phyloP scores from a whole-genome alignment of 2,329 filamentous ascomycete genomes.

The Sclerotinia glacialis region DNA sequence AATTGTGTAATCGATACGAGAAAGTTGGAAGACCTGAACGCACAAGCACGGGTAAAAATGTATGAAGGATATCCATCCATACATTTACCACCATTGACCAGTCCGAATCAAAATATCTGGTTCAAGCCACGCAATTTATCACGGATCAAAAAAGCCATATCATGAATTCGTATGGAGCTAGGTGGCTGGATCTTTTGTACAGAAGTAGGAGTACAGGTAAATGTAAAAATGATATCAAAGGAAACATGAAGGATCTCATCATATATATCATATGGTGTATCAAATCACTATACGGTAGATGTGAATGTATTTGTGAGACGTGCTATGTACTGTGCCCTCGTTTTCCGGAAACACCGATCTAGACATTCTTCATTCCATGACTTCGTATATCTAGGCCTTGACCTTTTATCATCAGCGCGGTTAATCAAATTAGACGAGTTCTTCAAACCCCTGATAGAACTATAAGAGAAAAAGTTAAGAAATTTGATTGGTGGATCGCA shows the following conservation, averaged over 20 bases:
- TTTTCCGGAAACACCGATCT: not conserved
- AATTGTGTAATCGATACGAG: conserved; percentile 8
- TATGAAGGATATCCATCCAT: not conserved
- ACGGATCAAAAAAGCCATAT: not conserved
- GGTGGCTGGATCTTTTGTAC: conserved; percentile 4
- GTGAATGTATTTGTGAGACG: not conserved
- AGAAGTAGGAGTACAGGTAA: not conserved
- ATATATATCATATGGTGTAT: not conserved
- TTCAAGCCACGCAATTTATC: conserved; percentile 13
- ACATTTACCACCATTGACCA: conserved; percentile 7
- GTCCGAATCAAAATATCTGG: conserved; percentile 8
- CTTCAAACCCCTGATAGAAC: conserved; percentile 8
- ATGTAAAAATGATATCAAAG: not conserved
- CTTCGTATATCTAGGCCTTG: not conserved
- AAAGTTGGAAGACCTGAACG: conserved; percentile 2
- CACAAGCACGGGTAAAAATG: conserved; percentile 1
- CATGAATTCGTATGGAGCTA: not conserved
- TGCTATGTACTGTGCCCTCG: not conserved
- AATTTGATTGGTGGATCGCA: conserved; percentile 18
- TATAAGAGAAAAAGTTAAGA: not conserved
- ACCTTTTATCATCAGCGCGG: conserved; percentile 11
- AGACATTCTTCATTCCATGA: not conserved
- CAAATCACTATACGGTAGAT: not conserved
- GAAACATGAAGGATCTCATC: not conserved
- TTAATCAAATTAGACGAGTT: conserved; percentile 21